These are phyloP conservation scores for Medicago truncatula DNA, from an alignment of 306 rosid genomes.

Conservation along the genomic window MtrunA17r5.0-ANR NC_053048.1:47056001-47056500, in stretches of 20 bases:
- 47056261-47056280: conserved; percentile 47
- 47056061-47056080: conserved; percentile 5
- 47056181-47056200: conserved; percentile 6
- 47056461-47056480: conserved; percentile 49
- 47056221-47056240: conserved; percentile 52
- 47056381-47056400: conserved; percentile 27
- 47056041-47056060: background rate
- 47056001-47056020: background rate
- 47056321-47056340: conserved; percentile 29
- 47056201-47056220: conserved; percentile 15
- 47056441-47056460: conserved; percentile 11
- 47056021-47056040: background rate
- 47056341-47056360: conserved; percentile 44
- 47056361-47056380: conserved; percentile 32
- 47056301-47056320: conserved; percentile 23
- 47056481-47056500: conserved; percentile 7
- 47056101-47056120: conserved; percentile 23
- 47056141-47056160: background rate
- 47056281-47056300: conserved; percentile 49
- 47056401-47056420: background rate
- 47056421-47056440: conserved; percentile 34
- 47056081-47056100: background rate
- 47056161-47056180: background rate
- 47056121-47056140: background rate
- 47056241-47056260: conserved; percentile 51